Conservation (phyloP, 164 flowering plant species). For the Piper betle region DNA sequence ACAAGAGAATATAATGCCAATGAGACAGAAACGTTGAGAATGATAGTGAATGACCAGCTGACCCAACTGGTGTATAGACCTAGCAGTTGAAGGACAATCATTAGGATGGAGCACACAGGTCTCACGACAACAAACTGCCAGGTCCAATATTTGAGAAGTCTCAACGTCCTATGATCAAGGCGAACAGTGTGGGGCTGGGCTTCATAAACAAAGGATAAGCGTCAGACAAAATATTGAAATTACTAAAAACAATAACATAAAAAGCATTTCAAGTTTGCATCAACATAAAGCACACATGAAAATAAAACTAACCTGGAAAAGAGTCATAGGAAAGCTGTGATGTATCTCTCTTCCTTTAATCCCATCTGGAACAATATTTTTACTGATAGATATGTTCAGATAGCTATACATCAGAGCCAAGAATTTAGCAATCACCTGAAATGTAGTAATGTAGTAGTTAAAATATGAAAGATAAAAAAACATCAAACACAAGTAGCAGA, state of each 20-base stretch:
- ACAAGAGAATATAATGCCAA: slow-evolving; percentile 86
- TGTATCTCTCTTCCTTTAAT: slow-evolving; percentile 91
- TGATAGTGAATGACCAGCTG: slow-evolving; percentile 85
- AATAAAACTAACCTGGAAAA: slow-evolving; percentile 52
- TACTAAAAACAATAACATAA: background rate
- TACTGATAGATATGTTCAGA: slow-evolving; percentile 76
- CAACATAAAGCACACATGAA: background rate
- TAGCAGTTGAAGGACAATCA: slow-evolving; percentile 67
- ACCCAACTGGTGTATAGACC: slow-evolving; percentile 74
- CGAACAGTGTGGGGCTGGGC: slow-evolving; percentile 71
- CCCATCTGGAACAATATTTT: slow-evolving; percentile 76
- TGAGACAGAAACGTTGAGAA: slow-evolving; percentile 78
- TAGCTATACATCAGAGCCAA: slow-evolving; percentile 85
- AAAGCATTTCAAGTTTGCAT: background rate
- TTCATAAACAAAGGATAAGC: slow-evolving; percentile 7
- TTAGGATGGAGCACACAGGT: slow-evolving; percentile 74
- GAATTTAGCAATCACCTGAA: slow-evolving; percentile 94
- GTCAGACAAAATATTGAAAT: background rate
- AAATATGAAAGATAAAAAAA: background rate
- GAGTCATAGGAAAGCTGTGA: slow-evolving; percentile 88
- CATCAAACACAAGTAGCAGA: too few relatives aligned
- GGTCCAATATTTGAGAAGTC: slow-evolving; percentile 80
- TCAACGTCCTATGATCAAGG: slow-evolving; percentile 52
- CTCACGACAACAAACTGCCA: slow-evolving; percentile 95
- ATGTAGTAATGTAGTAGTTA: slow-evolving; percentile 2